These are phyloP conservation scores for Termitomyces sp. DNA, from an alignment of 768 basidiomycete genomes.

Conservation along the genomic window DNA sequence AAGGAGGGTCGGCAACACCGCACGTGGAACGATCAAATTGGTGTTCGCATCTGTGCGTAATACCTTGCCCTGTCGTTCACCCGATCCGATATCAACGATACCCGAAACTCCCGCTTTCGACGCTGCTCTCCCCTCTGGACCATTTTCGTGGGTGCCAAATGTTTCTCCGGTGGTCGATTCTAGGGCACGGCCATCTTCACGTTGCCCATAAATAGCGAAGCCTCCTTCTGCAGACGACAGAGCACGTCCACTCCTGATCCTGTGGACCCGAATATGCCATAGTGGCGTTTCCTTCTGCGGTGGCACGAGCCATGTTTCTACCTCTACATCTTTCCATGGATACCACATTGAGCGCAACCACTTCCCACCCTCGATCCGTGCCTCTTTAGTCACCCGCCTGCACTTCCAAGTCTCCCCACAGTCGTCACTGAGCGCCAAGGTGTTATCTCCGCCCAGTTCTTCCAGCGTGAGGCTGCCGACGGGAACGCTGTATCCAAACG, in stretches of 20 bases:
- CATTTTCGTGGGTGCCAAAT: slow-evolving; percentile 46
- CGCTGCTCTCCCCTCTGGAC: slow-evolving; percentile 41
- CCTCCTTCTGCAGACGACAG: slow-evolving; percentile 63
- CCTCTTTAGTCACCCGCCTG: slow-evolving; percentile 56
- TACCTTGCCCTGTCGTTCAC: slow-evolving; percentile 30
- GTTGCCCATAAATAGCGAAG: slow-evolving; percentile 67
- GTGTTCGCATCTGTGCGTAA: slow-evolving; percentile 68
- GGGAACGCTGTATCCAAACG: slow-evolving; percentile 73
- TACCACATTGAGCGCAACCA: slow-evolving; percentile 69
- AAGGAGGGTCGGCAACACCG: slow-evolving; percentile 61
- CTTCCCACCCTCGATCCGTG: slow-evolving; percentile 43
- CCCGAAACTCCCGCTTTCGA: slow-evolving; percentile 61
- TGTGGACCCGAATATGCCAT: slow-evolving; percentile 69
- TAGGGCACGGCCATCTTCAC: slow-evolving; percentile 51
- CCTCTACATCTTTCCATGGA: slow-evolving; percentile 65
- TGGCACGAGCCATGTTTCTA: slow-evolving; percentile 73
- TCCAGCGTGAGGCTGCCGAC: slow-evolving; percentile 63
- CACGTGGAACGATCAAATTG: slow-evolving; percentile 13
- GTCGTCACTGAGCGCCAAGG: slow-evolving; percentile 66
- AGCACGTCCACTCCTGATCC: slow-evolving; percentile 44
- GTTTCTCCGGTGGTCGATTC: slow-evolving; percentile 36
- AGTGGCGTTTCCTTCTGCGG: slow-evolving; percentile 49
- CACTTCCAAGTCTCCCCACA: slow-evolving; percentile 69
- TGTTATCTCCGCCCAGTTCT: slow-evolving; percentile 65
- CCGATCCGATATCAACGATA: slow-evolving; percentile 41